Base-by-base conservation (phyloP, 2,329 filamentous ascomycete species). In the Pseudogymnoascus sp. region DNA sequence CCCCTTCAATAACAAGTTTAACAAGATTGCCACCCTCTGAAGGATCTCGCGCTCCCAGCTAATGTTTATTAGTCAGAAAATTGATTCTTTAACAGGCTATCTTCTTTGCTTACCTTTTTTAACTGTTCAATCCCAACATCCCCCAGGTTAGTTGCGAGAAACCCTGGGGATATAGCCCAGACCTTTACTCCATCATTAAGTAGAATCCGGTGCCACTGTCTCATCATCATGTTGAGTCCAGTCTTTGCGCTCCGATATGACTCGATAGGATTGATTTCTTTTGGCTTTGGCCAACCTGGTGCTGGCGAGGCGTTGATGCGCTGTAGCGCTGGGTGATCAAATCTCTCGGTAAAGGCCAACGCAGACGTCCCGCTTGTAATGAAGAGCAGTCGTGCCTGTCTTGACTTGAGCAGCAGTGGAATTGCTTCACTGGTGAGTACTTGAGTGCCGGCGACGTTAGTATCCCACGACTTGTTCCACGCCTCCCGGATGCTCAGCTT, bases 141-240 rank as follows among this genome's bases (percentile, higher is more conserved):
- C 0, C 74, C 77, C 1, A 83, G 63, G 2, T 74, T 73, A 0
- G 80, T 83, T 1, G 76, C 78, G 54, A 82, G 66, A 40, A 78
- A 75, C 0, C 80, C 81, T 0, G 80, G 80, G 5, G 73, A 76
- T 10, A 83, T 69, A 26, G 67, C 68, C 72, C 74, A 83, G 0
- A 80, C 76, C 68, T 78, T 81, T 2, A 83, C 78, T 0, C 79
- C 79, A 60, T 84, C 81, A 1, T 73, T 73, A 58, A 71, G 73
- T 33, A 84, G 69, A 2, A 74, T 67, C 36, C 75, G 72, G 47
- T 70, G 63, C 74, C 74, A 80, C 63, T 79, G 75, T 11, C 74
- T 68, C 77, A 80, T 78, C 64, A 81, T 61, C 78, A 80, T 80
- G 63, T 79, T 80, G 39, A 81, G 64, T 0, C 74, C 78, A 2